These are phyloP conservation scores for Manihot esculenta DNA, from an alignment of 441 rosid genomes.

Conservation along the genomic window DNA sequence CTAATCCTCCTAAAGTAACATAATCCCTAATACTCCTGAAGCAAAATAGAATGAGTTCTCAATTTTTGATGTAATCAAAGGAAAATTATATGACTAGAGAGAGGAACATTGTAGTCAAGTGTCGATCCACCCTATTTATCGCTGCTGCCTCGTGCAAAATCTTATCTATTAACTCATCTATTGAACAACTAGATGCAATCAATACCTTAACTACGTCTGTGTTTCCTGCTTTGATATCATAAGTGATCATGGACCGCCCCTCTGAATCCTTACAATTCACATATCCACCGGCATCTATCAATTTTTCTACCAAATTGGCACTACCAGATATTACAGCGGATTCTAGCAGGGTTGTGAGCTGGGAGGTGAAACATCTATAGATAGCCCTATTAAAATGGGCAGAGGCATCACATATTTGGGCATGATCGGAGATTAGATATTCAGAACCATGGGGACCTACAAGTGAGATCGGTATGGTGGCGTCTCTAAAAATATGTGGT, in stretches of 20 bases:
- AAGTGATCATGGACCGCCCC: conserved; percentile 44
- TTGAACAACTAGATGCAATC: conserved; percentile 37
- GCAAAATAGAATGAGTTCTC: too few species aligned
- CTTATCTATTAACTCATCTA: conserved; percentile 30
- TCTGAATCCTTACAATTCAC: conserved; percentile 37
- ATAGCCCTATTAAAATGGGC: conserved; percentile 37
- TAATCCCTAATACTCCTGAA: too few species aligned
- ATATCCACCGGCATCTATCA: conserved; percentile 45
- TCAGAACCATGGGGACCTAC: conserved; percentile 44
- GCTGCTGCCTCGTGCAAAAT: conserved; percentile 53
- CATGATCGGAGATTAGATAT: conserved; percentile 31
- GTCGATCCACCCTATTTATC: conserved; percentile 42
- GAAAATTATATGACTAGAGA: too few species aligned
- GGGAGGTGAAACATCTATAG: conserved; percentile 38
- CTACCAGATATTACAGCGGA: conserved; percentile 39
- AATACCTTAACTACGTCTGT: conserved; percentile 33
- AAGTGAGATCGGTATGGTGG: conserved; percentile 48
- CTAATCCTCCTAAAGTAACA: too few species aligned
- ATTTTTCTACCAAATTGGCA: conserved; percentile 24
- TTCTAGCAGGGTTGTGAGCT: conserved; percentile 43
- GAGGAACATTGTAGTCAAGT: too few species aligned
- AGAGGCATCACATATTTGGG: conserved; percentile 26
- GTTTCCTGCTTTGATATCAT: conserved; percentile 42
- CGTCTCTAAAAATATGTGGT: conserved; percentile 52
- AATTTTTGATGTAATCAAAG: too few species aligned